phyloP scores from a whole-genome alignment of 129 eudicot species.

The Arctium minus region DNA sequence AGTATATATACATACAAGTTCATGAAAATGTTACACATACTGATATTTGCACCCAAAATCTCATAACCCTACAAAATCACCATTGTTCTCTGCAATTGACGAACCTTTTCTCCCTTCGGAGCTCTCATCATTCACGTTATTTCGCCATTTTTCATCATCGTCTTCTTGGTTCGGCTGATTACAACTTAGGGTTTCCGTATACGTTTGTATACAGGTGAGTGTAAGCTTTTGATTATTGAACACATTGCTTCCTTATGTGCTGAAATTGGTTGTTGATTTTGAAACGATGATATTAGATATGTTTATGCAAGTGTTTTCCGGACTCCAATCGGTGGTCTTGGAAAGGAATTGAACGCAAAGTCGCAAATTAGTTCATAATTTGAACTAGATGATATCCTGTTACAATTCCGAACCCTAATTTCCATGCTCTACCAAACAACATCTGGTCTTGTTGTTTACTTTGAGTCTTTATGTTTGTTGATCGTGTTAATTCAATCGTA shows the following conservation, averaged over 20 bases:
- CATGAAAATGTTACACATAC: not conserved
- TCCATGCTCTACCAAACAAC: not conserved
- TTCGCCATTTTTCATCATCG: not conserved
- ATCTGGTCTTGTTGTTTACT: not conserved
- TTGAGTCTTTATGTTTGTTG: not conserved
- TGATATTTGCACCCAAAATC: not conserved
- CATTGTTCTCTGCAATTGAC: not conserved
- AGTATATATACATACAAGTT: not conserved
- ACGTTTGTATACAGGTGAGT: not conserved
- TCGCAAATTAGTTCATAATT: not conserved
- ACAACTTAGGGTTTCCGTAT: not conserved
- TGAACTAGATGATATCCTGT: not conserved
- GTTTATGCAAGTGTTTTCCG: not conserved
- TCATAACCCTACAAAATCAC: conserved; percentile 3
- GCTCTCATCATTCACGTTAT: conserved; percentile 4
- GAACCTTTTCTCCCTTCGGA: not conserved
- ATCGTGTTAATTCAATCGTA: not conserved
- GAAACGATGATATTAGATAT: not conserved
- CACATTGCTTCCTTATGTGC: not conserved
- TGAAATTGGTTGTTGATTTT: not conserved
- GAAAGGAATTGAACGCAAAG: not conserved
- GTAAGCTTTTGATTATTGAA: not conserved
- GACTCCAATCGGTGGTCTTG: not conserved
- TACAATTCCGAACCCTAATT: not conserved
- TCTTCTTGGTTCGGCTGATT: not conserved